Evolutionary conservation across 352 stramenopile species (phyloP), one percentile per base, ranked within the genome.

Genomic region (Phytophthora citrophthora): DNA sequence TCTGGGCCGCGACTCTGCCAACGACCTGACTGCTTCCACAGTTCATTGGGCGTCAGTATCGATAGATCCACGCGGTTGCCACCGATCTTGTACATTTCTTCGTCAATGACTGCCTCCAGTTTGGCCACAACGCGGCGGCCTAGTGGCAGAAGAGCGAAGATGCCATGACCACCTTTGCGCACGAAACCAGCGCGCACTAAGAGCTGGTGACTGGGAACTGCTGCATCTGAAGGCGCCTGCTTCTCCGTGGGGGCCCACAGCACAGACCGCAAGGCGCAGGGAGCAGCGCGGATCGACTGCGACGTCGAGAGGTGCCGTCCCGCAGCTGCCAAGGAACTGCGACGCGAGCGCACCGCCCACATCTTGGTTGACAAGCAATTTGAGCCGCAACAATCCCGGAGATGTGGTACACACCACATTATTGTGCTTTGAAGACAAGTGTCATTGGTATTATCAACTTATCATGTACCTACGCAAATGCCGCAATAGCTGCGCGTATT

Each of bases 61-160:
- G 89, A 85, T 57, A 97, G 65, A 27, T 91, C 83, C 44, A 96
- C 58, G 55, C 95, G 94, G 57, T 95, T 91, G 41, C 86, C 89
- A n/a, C 76, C 68, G 20, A 96, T 91, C 24, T 67, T 67, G 11
- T 72, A 27, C 86, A 97, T 94, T 46, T 95, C 84, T 4, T 75
- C 71, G 68, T 96, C 89, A 24, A 97, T 93, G 27, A 96, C 57
- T 1, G 70, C 71, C 50, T 96, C 88, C n/a, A 97, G 55, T 65
- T 91, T 94, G 44, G 51, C 46, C 6, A 95, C 72, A 41, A 95
- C 80, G 51, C 86, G 83, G 45, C 77, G 83, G 1, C 81, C 90
- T 4, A 97, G 72, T 34, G 90, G 88, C 47, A 97, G 64, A 45
- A 96, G 74, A 40, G 79, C 61, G 75, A 91, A 97, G 41, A 91